Evolutionary conservation across 441 rosid species (phyloP), one percentile per base, ranked within the genome.

Genomic region (Macaranga tanarius): DNA sequence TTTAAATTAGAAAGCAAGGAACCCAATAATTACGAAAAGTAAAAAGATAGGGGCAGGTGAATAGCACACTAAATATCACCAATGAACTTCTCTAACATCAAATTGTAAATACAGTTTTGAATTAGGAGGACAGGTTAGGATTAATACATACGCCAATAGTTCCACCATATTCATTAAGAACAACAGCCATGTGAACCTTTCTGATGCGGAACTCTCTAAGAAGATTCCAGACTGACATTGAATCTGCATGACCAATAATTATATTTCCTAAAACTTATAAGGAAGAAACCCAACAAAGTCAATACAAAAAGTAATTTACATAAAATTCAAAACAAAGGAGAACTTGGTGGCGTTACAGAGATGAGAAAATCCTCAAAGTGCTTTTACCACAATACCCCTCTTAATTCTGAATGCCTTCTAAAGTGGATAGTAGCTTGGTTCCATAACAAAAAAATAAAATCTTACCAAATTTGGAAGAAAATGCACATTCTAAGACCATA

Each of bases 181-280:
- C 99, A 68, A 96, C 97, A 61, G 98, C 99, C 95, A 96, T 93
- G 86, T 96, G 99, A 83, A 96, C 99, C 85, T 96, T 96, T 82
- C 99, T 88, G 84, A 96, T 96, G 69, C 99, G 95, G 64, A 96
- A 93, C 83, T 96, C 99, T 80, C 98, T 90, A 62, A 96, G 97
- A 85, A 96, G 99, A 86, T 96, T 93, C 98, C 99, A 93, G 81
- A 96, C 99, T 34, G 96, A 92, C 99, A 96, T 96, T 73, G 99
- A 93, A 89, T 96, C 99, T 92, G 91, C 84, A 82, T 69, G 77
- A 79, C 52, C 76, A 75, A 66, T 63, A 66, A 65, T 23, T 66
- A 57, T 16, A 77, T 70, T 70, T 17, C 67, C 42, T 73, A 50
- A 61, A 62, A 25, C 52, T 34, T 63, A 13, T 9, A 34, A n/a